Percentiles rank a stretch among this genome's conserved stretches.
These are phyloP conservation scores for Xylogone sp. DNA, from an alignment of 2,329 filamentous ascomycete genomes.

Conservation along the genomic window DNA sequence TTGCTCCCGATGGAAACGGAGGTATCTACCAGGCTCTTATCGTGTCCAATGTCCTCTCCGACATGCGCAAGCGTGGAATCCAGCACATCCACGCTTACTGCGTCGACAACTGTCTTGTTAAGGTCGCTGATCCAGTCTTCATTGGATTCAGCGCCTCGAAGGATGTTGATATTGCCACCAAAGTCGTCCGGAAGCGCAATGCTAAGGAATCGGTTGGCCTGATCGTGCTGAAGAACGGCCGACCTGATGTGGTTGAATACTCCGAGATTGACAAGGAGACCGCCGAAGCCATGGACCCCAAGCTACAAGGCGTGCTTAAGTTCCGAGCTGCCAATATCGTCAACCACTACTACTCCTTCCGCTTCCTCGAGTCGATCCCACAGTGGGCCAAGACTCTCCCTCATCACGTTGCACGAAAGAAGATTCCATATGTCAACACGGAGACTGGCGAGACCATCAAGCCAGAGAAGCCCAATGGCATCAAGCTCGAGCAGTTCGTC, in stretches of 20 bases:
- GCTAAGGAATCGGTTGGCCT: conserved; percentile 94
- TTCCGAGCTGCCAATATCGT: conserved; percentile 99
- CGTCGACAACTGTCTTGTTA: conserved; percentile 98
- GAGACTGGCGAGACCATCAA: conserved; percentile 77
- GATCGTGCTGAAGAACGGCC: conserved; percentile 92
- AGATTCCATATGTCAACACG: conserved; percentile 84
- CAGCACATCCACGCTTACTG: conserved; percentile 97
- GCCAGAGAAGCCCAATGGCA: conserved; percentile 91
- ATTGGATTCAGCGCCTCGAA: conserved; percentile 88
- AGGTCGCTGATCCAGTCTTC: conserved; percentile 95
- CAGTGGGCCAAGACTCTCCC: conserved; percentile 81
- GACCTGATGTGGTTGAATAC: conserved; percentile 97
- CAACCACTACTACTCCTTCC: conserved; percentile 98
- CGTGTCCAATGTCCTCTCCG: conserved; percentile 72
- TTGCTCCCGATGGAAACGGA: conserved; percentile 95
- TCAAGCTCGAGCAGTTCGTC: conserved; percentile 99
- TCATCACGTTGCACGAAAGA: conserved; percentile 96
- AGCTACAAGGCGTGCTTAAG: conserved; percentile 78
- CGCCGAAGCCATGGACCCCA: conserved; percentile 83
- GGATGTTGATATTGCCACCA: conserved; percentile 92
- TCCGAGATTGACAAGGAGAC: conserved; percentile 89
- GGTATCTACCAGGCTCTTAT: conserved; percentile 93
- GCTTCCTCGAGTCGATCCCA: conserved; percentile 87
- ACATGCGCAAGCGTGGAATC: conserved; percentile 86
- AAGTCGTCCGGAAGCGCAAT: conserved; percentile 98